Evolutionary conservation across 1,139 yeast genomes (phyloP), one percentile per base, ranked within the genome.

Genomic region (Ashbya aceris): DNA sequence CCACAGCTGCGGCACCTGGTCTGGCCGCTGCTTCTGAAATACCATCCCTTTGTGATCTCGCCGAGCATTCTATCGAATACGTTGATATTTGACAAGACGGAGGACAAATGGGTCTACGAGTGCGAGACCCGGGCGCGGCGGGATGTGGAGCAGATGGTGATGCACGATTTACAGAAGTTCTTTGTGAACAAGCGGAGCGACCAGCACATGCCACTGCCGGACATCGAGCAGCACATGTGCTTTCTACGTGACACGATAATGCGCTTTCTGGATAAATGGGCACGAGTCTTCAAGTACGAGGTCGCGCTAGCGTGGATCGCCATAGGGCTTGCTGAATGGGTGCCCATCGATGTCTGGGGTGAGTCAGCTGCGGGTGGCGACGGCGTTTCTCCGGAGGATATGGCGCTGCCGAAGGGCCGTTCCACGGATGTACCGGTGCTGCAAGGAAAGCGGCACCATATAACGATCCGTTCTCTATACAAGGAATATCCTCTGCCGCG

Each of bases 261-360:
- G 40, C 73, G 72, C 46, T 89, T 87, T 56, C 64, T 83, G 39
- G 64, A 65, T 17, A 84, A 84, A 64, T 87, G 95, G 95, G 87
- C 94, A 8, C 69, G 72, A 34, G 71, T 80, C 46, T 74, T 84
- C 45, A 80, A 80, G 48, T 89, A 87, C 59, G 94, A 85, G 60
- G 73, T 81, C 40, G 87, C 93, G 0, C 69, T 86, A 55, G 72
- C 91, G 1, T 87, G 96, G 95, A 76, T 84, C 17, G 96, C 95
- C 0, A 66, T 85, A 36, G 87, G 87, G 8, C 66, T 89, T 41
- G 93, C 95, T 1, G 95, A 86, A 60, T 86, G 95, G 95, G 73
- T 82, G 30, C 93, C 95, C 7, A 54, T 60, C 8, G 40, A 41
- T 33, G 44, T 28, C 2, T 32, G 31, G 11, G 33, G 30, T 9